Base-by-base conservation (phyloP, 495 filamentous ascomycete genomes). In the Neurospora hispaniola region DNA sequence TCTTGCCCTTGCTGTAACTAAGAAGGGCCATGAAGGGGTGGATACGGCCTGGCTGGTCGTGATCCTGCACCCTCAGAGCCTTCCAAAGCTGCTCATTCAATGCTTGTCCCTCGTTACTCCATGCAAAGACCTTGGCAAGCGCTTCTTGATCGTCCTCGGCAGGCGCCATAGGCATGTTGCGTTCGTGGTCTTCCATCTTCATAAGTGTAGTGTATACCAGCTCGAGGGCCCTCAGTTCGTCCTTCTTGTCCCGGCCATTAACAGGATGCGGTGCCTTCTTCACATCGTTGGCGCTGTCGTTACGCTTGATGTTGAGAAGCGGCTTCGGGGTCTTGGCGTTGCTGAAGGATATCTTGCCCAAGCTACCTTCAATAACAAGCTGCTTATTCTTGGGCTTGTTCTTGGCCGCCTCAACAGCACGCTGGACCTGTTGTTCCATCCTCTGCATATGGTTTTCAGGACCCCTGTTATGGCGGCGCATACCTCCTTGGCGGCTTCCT, bases 401-500 rank as follows among this genome's bases (percentile, higher is more conserved):
- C 81, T 98, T 98, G 42, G 96, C 96, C 3, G 96, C 96, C 76
- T 98, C 96, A 0, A 99, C 96, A 6, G 96, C 96, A 42, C 96
- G 91, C 78, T 97, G 94, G 31, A 99, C 96, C 79, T 99, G 96
- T 78, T 98, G 96, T 81, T 99, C 94, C 96, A 99, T 99, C 38
- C 96, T 89, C 78, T 98, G 96, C 86, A 98, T 91, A 79, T 99
- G 96, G 77, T 97, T 98, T 80, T 99, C 95, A 4, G 88, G 89
- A 5, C 93, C 94, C 40, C 92, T 87, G 74, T 88, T 87, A 70
- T 95, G 89, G 71, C 94, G 86, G 74, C 92, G 84, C 77, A 86
- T 84, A 44, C 90, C 88, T 46, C 92, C 92, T 75, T 91, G 86
- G 27, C 93, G 90, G 73, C 90, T 90, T 18, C 93, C 94, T 4